Percentiles rank a stretch among this genome's conserved stretches.
Evolutionary conservation across 805 yeast genomes (phyloP).

Genomic region (Pichia ethanolica): DNA sequence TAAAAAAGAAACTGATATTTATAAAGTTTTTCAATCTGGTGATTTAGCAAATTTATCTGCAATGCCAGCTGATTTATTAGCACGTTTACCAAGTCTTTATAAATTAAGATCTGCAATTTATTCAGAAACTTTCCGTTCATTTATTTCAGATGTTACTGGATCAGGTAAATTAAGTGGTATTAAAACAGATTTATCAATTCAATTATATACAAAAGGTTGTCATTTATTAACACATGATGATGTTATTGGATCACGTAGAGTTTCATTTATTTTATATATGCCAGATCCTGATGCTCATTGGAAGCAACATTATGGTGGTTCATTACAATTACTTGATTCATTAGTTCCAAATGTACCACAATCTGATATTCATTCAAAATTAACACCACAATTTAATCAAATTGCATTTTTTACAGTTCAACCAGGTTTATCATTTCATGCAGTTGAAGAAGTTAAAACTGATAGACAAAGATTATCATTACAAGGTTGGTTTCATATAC

Average conservation of each 20-base stretch:
- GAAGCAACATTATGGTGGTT: conserved; percentile 94
- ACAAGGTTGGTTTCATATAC: conserved; percentile 99
- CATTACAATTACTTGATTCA: conserved; percentile 77
- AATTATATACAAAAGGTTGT: conserved; percentile 87
- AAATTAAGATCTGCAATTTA: conserved; percentile 83
- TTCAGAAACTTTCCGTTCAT: conserved; percentile 75
- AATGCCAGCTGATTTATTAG: conserved; percentile 64
- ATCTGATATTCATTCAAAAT: conserved; percentile 58
- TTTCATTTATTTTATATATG: conserved; percentile 84
- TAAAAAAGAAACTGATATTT: conserved; percentile 93
- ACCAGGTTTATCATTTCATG: conserved; percentile 95
- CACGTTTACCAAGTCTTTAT: conserved; percentile 64
- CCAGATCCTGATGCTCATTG: conserved; percentile 88
- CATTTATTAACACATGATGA: conserved; percentile 95
- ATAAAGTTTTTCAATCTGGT: conserved; percentile 84
- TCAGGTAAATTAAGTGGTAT: conserved; percentile 87
- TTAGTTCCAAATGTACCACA: conserved; percentile 84
- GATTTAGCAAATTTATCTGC: conserved; percentile 91
- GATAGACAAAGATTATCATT: conserved; percentile 87
- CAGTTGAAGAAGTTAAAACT: conserved; percentile 92
- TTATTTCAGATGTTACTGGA: conserved; percentile 68
- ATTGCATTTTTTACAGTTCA: conserved; percentile 93
- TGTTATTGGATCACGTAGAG: conserved; percentile 91
- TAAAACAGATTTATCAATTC: conserved; percentile 87
- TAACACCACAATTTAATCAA: conserved; percentile 93